phyloP scores from a whole-genome alignment of 2,329 filamentous ascomycete genomes.

The Erysiphe pulchra region DNA sequence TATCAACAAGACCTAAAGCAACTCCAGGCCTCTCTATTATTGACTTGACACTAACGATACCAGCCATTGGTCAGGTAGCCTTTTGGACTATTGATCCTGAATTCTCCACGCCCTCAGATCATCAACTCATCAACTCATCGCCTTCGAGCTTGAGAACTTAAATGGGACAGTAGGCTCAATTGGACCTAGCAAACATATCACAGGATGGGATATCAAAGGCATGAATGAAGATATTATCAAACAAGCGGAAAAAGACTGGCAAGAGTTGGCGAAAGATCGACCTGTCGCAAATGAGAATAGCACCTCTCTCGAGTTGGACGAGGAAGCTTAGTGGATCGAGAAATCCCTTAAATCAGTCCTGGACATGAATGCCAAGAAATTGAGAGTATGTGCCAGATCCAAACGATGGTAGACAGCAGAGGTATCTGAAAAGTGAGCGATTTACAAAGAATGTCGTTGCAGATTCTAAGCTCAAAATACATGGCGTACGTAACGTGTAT shows the following conservation, averaged over 20 bases:
- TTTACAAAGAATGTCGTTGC: not conserved
- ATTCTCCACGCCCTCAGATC: not conserved
- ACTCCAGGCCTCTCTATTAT: not conserved
- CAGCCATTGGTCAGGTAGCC: not conserved
- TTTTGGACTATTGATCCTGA: not conserved
- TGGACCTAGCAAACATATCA: not conserved
- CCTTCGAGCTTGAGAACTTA: not conserved
- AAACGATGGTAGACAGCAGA: not conserved
- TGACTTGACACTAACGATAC: not conserved
- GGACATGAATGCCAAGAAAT: not conserved
- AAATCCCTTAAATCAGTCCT: not conserved
- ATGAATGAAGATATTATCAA: not conserved
- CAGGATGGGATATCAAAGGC: not conserved
- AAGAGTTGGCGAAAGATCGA: not conserved
- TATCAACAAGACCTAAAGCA: not conserved
- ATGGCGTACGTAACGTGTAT: not conserved
- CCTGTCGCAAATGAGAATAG: not conserved
- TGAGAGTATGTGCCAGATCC: not conserved
- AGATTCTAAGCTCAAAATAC: not conserved
- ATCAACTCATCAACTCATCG: not conserved
- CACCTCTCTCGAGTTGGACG: not conserved
- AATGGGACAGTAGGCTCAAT: not conserved
- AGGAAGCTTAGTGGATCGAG: not conserved
- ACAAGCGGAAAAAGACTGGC: not conserved
- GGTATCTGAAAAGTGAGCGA: not conserved